Conservation (phyloP, 2,329 filamentous ascomycete genomes). For the Rugonectria rugulosa region DNA sequence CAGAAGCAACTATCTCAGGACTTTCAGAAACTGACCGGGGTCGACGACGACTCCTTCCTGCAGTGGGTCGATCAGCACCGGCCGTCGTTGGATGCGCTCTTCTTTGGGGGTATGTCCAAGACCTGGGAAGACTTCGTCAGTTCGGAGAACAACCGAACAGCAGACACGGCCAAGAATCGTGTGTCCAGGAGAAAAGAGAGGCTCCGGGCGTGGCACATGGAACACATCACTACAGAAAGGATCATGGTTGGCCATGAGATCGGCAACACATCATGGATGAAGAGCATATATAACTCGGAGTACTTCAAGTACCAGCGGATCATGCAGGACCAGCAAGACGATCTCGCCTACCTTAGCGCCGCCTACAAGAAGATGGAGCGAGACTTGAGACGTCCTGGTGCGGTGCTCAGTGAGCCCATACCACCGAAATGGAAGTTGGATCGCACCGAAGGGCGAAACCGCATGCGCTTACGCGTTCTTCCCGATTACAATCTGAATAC, state of each 20-base stretch:
- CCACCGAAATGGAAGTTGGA: constrained; percentile 88
- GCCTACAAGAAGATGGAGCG: constrained; percentile 81
- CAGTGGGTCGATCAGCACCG: constrained; percentile 87
- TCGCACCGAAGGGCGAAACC: constrained; percentile 92
- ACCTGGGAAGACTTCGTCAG: constrained; percentile 89
- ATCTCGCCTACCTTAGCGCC: constrained; percentile 77
- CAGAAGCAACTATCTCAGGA: constrained; percentile 76
- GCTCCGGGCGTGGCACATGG: constrained; percentile 79
- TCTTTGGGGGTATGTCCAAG: constrained; percentile 81
- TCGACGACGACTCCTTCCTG: constrained; percentile 89
- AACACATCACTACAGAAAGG: constrained; percentile 73
- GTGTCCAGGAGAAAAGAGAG: constrained; percentile 81
- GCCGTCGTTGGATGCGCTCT: constrained; percentile 79
- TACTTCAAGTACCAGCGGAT: constrained; percentile 89
- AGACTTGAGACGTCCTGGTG: constrained; percentile 80
- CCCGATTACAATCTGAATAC: constrained; percentile 75
- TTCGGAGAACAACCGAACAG: constrained; percentile 80
- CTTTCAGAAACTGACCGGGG: constrained; percentile 83
- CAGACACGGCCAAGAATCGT: constrained; percentile 75
- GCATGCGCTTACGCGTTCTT: constrained; percentile 89
- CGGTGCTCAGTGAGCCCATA: constrained; percentile 74
- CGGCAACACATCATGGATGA: constrained; percentile 89
- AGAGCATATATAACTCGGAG: constrained; percentile 93
- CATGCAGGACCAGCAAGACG: constrained; percentile 93
- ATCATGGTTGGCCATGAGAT: constrained; percentile 83